Evolutionary conservation across 768 basidiomycete species (phyloP).

Genomic region (Melanogaster broomeanus): DNA sequence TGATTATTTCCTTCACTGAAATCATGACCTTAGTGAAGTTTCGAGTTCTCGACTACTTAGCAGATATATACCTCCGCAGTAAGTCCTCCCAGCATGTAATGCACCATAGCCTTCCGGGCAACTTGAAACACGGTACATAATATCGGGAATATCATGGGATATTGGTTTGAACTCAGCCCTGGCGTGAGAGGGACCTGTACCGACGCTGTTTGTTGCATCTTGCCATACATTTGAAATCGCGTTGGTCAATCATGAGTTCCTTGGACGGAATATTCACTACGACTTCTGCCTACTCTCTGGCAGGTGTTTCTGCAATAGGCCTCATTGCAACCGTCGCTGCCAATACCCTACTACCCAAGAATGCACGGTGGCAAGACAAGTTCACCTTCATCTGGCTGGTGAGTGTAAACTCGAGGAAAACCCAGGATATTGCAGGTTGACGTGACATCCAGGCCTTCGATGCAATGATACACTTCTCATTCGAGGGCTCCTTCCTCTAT

Average conservation of each 20-base stretch:
- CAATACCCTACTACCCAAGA: constrained; percentile 60
- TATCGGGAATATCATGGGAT: too few species aligned
- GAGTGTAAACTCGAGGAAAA: constrained; percentile 22
- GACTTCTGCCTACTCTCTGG: constrained; percentile 66
- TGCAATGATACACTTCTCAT: constrained; percentile 74
- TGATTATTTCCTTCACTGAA: too few species aligned
- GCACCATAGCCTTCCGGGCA: too few species aligned
- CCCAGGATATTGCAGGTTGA: not conserved
- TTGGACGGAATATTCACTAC: constrained; percentile 45
- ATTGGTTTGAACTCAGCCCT: too few species aligned
- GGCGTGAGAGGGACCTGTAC: too few species aligned
- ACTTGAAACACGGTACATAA: too few species aligned
- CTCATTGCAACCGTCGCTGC: constrained; percentile 54
- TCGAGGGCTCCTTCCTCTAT: constrained; percentile 82
- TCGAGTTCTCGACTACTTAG: too few species aligned
- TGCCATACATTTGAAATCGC: too few species aligned
- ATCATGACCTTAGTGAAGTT: too few species aligned
- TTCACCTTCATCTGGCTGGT: constrained; percentile 82
- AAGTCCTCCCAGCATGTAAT: too few species aligned
- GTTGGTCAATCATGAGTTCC: constrained; percentile 17
- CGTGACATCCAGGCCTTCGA: constrained; percentile 62
- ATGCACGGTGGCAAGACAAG: constrained; percentile 62
- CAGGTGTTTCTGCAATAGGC: constrained; percentile 54
- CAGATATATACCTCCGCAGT: too few species aligned
- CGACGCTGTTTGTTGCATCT: too few species aligned